These are phyloP conservation scores for Neopestalotiopsis rosae DNA, from an alignment of 2,329 filamentous ascomycete genomes.

Conservation along the genomic window DNA sequence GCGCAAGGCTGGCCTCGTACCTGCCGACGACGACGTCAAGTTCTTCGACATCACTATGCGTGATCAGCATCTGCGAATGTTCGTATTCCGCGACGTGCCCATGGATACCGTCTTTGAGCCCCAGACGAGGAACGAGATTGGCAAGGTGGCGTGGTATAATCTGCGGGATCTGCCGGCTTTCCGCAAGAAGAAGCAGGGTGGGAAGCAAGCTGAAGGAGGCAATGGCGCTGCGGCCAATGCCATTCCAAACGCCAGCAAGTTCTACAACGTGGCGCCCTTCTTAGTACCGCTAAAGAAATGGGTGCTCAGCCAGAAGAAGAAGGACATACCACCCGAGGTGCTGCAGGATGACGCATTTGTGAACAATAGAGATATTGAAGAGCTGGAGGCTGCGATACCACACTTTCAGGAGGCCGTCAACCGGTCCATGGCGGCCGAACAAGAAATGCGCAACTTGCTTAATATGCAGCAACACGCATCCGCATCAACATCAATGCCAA, in stretches of 20 bases:
- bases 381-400: conserved; percentile 2
- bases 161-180: conserved; percentile 86
- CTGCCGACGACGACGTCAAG: conserved; percentile 74
- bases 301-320: conserved; percentile 83
- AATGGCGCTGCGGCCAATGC: conserved; percentile 52
- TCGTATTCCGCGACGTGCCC: conserved; percentile 87
- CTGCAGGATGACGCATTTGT: conserved; percentile 62
- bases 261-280: conserved; percentile 98
- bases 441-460: background rate
- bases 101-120: conserved; percentile 89
- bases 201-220: conserved; percentile 58
- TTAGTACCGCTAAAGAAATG: conserved; percentile 85
- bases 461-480: background rate
- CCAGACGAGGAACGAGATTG: conserved; percentile 94
- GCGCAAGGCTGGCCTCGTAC: conserved; percentile 75
- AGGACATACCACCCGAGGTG: conserved; percentile 57
- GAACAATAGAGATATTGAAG: conserved; percentile 58
- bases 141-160: conserved; percentile 94
- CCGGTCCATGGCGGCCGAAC: background rate
- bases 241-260: conserved; percentile 74
- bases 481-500: conserved; percentile 47
- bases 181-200: conserved; percentile 67
- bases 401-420: background rate
- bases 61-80: conserved; percentile 91
- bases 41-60: conserved; percentile 88